Evolutionary conservation across 2,329 filamentous ascomycete species (phyloP), one percentile per base, ranked within the genome.

Genomic region (Fusarium neocosmosporiellum): DNA sequence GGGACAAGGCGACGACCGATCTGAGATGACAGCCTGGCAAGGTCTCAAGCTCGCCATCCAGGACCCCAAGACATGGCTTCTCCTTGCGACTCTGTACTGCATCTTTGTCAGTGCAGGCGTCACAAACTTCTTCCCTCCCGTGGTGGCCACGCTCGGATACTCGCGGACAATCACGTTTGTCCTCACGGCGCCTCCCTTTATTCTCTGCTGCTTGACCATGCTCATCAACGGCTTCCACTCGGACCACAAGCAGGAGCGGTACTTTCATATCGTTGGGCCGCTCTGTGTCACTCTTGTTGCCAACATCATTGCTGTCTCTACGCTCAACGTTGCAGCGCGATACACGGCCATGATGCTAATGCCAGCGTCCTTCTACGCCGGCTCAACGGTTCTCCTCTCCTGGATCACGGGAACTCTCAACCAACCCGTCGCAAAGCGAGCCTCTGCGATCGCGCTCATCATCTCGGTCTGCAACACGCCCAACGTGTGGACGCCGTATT

Each of bases 341-440:
- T 63, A 63, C 60, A 63, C 60, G 6, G 60, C 60, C 8, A 63
- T 63, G 50, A 63, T 63, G 60, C 29, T 63, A 29, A 63, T 57
- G 50, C 60, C 50, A 4, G 50, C 36, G 1, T 63, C 50, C 7
- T 63, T 63, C 24, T 63, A 57, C 10, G 27, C 60, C 4, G 37
- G 37, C 13, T 57, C 60, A 4, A 63, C 50, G 2, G 50, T 63
- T 16, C 50, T 63, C 6, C n/a, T 63, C 10, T 63, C 50, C 0
- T 63, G 50, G 60, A 57, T 63, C 24, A 31, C 43, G 4, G 24
- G 43, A 8, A 48, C 43, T 2, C 43, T 48, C 7, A 48, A 48
- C 14, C 43, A 48, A 16, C 43, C 24, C 24, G 24, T 48, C 5
- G 43, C 43, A 6, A 48, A 48, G 43, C 24, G 43, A 5, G 43